Evolutionary conservation across 2,329 filamentous ascomycete species (phyloP), one percentile per base, ranked within the genome.

Genomic region (Aquanectria penicillioides): DNA sequence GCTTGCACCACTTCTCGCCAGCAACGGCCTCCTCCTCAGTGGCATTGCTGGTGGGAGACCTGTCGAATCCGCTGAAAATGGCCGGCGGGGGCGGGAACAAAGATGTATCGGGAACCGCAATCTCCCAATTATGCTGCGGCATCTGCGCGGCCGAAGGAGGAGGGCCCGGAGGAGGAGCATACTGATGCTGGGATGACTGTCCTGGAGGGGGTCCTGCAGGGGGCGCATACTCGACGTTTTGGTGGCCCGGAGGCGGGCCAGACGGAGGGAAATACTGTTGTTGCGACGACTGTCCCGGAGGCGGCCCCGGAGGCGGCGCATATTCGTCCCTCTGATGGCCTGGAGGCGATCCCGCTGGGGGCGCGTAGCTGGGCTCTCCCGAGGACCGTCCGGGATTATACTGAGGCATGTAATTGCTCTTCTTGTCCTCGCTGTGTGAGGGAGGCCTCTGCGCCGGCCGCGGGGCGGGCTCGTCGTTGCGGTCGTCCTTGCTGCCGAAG

Each of bases 41-140:
- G 2, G 91, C 88, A 73, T 94, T 94, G 70, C 86, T 88, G 3
- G 88, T 83, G 0, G 87, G 86, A 11, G 89, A 92, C 26, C 74
- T 77, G 59, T 91, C 86, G 68, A 87, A 86, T 44, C 85, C 85
- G 51, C 76, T 77, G 74, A 87, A 87, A 71, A 92, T 82, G 25
- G 84, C 83, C 0, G 91, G 91, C 1, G 91, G 91, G 0, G 90
- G 90, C 1, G 90, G 90, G 37, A 93, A 85, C 9, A 91, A 81
- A 1, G 89, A 81, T 2, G 86, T 92, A 73, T 93, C 90, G 0
- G 90, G 89, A 2, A 93, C 89, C 3, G 88, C 84, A 6, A 83
- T 71, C 64, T 88, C 81, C 91, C 91, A 93, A 75, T 91, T 86
- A 71, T 93, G 89, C 65, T 86, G 73, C 5, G n/a, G n/a, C n/a